Evolutionary conservation across 352 stramenopile genomes (phyloP), one percentile per base, ranked within the genome.

Genomic region (Phytophthora citrophthora): DNA sequence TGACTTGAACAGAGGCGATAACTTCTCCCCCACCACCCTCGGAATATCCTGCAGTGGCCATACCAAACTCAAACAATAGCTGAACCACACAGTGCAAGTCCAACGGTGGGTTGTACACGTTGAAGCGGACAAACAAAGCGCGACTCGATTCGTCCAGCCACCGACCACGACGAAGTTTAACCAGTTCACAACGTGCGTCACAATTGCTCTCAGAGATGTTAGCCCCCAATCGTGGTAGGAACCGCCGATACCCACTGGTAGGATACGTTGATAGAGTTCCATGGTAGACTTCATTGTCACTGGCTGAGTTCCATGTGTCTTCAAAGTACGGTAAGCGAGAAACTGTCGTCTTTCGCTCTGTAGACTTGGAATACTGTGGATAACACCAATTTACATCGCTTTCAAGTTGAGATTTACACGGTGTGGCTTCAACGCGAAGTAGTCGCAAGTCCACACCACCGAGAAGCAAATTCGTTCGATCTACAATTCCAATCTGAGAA

Each of bases 111-210:
- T 88, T 90, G 75, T 89, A 90, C 18, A 91, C 36, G 36, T 89
- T 93, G 58, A 89, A 91, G 40, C 79, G 68, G 12, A 80, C 64
- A 45, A 90, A 79, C 12, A 91, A 55, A 27, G 77, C 71, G 8
- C 82, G 67, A 24, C 59, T 80, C 1, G 71, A 77, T 8, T 55
- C 51, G 23, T 90, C 79, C n/a, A 93, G 56, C 84, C 84, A 93
- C 24, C 72, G 34, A 20, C 24, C 29, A n/a, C n/a, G 38, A 11
- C 61, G 67, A 11, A 91, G 68, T 46, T 55, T 53, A 3, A 43
- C 27, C 11, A 93, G 57, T 41, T 74, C 58, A 44, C 80, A 90
- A 4, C 61, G 61, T 4, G 77, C 61, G 5, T 72, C 54, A 32
- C 81, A 88, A 15, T 36, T 36, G 32, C 29, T 32, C 11, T 26